A percentile compares a stretch with the other conserved stretches of the same genome.
Conservation (phyloP, 169 alveolate genomes). For the Cryptosporidium sp. region DNA sequence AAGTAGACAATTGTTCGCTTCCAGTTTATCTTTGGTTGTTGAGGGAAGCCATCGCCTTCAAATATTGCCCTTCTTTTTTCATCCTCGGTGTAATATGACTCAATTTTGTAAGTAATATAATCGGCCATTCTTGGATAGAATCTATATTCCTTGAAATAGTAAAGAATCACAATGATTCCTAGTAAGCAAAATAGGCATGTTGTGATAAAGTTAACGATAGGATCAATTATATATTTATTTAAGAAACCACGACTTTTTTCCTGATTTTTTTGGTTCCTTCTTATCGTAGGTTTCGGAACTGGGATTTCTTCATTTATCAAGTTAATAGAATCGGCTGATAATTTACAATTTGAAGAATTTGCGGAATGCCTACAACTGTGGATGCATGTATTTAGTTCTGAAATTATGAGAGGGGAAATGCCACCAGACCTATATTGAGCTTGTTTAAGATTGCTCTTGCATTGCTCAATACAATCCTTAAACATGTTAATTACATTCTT, state of each 20-base stretch:
- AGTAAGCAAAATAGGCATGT: constrained; percentile 28
- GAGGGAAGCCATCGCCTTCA: constrained; percentile 71
- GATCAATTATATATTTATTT: constrained; percentile 38
- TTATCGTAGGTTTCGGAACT: constrained; percentile 60
- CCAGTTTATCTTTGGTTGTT: constrained; percentile 62
- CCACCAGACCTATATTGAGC: constrained; percentile 47
- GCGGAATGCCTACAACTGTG: constrained; percentile 35
- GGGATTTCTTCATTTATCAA: constrained; percentile 65
- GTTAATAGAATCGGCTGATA: constrained; percentile 29
- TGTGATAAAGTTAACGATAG: constrained; percentile 22
- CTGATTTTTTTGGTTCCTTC: constrained; percentile 34
- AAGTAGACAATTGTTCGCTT: constrained; percentile 54
- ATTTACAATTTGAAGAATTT: constrained; percentile 41
- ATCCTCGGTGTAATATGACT: constrained; percentile 69
- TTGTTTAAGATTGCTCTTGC: constrained; percentile 30
- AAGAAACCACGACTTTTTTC: constrained; percentile 20
- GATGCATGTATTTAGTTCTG: constrained; percentile 65
- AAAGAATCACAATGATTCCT: constrained; percentile 52
- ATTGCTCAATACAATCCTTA: constrained; percentile 57
- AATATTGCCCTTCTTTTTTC: constrained; percentile 74
- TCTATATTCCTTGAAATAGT: constrained; percentile 57
- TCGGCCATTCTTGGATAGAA: constrained; percentile 60
- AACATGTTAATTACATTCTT: constrained; percentile 29
- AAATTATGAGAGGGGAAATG: constrained; percentile 44
- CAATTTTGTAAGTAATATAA: constrained; percentile 35